These are phyloP conservation scores for Sindora glabra DNA, from an alignment of 306 rosid species.

Conservation along the genomic window DNA sequence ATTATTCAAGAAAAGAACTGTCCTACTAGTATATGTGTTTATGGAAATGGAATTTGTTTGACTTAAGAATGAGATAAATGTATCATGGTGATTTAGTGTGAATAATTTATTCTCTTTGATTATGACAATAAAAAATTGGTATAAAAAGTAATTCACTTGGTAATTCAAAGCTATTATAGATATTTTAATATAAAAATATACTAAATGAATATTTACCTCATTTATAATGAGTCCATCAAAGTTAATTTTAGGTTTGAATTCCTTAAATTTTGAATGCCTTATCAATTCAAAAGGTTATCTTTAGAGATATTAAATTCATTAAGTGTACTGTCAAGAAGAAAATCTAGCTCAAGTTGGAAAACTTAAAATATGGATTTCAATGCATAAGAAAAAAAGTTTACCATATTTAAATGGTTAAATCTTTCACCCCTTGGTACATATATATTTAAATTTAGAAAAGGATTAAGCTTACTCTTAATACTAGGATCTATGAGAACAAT, in stretches of 20 bases:
- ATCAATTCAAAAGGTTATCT: conserved; percentile 54
- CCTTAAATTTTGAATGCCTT: conserved; percentile 37
- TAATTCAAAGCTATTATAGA: background rate
- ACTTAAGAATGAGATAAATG: conserved; percentile 57
- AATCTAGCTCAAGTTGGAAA: conserved; percentile 52
- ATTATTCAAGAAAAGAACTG: conserved; percentile 51
- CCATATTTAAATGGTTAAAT: conserved; percentile 68
- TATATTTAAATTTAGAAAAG: conserved; percentile 43
- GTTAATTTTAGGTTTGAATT: conserved; percentile 7
- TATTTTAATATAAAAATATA: background rate
- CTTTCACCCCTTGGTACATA: conserved; percentile 87
- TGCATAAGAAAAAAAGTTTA: conserved; percentile 67
- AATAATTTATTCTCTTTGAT: conserved; percentile 37
- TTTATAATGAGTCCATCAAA: conserved; percentile 51
- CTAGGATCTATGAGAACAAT: conserved; percentile 40
- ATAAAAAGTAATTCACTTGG: background rate
- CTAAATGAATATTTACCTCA: conserved; percentile 35
- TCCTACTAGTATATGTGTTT: conserved; percentile 66
- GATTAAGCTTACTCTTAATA: conserved; percentile 44
- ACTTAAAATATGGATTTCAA: conserved; percentile 58
- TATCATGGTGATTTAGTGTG: conserved; percentile 72
- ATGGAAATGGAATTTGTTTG: conserved; percentile 52
- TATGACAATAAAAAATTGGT: background rate
- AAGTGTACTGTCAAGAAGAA: conserved; percentile 39
- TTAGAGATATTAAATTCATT: conserved; percentile 58